Conservation (phyloP, 352 stramenopile species). For the Phytophthora chlamydospora region DNA sequence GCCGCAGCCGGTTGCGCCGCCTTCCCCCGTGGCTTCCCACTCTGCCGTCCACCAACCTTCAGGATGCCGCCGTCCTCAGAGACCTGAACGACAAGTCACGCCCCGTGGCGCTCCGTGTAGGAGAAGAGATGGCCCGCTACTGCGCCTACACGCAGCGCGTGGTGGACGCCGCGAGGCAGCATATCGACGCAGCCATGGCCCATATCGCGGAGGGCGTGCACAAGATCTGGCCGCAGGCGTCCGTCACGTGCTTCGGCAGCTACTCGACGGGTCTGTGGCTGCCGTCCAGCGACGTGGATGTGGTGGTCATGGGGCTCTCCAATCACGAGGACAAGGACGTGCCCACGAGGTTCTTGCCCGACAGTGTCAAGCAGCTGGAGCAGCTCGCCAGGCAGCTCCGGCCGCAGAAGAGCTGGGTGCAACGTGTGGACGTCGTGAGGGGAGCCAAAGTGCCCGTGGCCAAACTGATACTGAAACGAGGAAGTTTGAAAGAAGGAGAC, state of each 20-base stretch:
- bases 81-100: constrained; percentile 29
- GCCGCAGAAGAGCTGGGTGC: constrained; percentile 67
- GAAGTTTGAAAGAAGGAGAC: constrained; percentile 34
- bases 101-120: constrained; percentile 37
- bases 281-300: constrained; percentile 88
- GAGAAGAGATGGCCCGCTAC: constrained; percentile 70
- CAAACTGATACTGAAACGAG: constrained; percentile 70
- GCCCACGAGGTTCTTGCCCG: constrained; percentile 52
- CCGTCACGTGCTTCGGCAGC: constrained; percentile 80
- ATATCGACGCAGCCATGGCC: constrained; percentile 77
- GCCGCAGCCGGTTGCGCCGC: constrained; percentile 32
- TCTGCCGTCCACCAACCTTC: constrained; percentile 21
- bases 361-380: constrained; percentile 62
- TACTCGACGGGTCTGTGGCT: constrained; percentile 89
- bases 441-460: constrained; percentile 87
- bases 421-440: constrained; percentile 82
- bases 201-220: constrained; percentile 70
- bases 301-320: constrained; percentile 81
- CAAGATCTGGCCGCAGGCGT: constrained; percentile 78
- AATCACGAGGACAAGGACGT: constrained; percentile 44
- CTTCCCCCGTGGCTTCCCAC: constrained; percentile 41
- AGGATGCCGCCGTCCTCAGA: constrained; percentile 23
- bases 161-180: constrained; percentile 54
- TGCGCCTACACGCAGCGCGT: constrained; percentile 65
- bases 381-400: constrained; percentile 55